Base-by-base conservation (phyloP, 2,329 filamentous ascomycete species). In the Botrytis sinoallii region DNA sequence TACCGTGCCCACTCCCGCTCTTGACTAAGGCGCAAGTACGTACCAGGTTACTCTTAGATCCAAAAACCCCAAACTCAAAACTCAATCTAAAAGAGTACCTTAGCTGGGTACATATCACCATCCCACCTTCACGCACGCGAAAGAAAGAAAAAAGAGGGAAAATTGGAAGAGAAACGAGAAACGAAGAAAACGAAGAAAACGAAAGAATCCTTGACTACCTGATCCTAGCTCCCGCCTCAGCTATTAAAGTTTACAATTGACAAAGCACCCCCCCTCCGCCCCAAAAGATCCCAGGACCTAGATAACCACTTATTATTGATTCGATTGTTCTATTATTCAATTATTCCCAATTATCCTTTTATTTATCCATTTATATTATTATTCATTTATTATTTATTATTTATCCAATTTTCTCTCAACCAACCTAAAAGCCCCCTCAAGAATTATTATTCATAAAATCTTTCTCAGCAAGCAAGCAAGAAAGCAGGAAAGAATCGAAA, bases 1-100 rank as follows among this genome's bases (percentile, higher is more conserved):
- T 52, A 59, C 67, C 52, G 48, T 70, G 42, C 67, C 67, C 22
- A 69, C 65, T 70, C 38, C 48, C 67, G n/a, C 67, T 22, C 32
- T 52, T 35, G n/a, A 35, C 44, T 32, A 57, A 57, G 52, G n/a
- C 18, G n/a, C n/a, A 57, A 57, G 52, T 57, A 18, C 52, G 52
- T 29, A 29, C 52, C 52, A 29, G 52, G n/a, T 32, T 67, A 38
- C 29, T n/a, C 48, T 52, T 67, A 55, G 46, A 52, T 10, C 46
- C 46, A n/a, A 67, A 55, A 29, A 40, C 25, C 8, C 22, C 25
- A 63, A 61, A 63, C 14, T 7, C 22, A 16, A 61, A 61, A 61
- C 22, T 40, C 38, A 63, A n/a, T 25, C 60, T 16, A 40, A 40
- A 61, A 18, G 12, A 14, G 40, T 16, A 40, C 16, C n/a, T 40